These are phyloP conservation scores for Aspergillus proliferans DNA, from an alignment of 2,329 filamentous ascomycete species.

Conservation along the genomic window DNA sequence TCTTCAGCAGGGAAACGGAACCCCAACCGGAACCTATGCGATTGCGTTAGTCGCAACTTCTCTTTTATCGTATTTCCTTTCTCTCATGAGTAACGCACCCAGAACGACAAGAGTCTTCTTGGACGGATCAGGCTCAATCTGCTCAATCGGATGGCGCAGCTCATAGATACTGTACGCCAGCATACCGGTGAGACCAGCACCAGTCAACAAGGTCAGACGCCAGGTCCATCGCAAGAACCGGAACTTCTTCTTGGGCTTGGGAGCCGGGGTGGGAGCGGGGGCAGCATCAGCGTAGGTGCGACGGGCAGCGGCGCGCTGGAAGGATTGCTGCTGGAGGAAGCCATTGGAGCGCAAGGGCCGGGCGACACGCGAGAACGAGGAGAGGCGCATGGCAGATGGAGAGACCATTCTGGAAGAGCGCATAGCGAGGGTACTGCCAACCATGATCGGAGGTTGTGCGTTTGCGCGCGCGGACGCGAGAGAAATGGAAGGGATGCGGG, in stretches of 20 bases:
- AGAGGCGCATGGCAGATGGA: constrained; percentile 27
- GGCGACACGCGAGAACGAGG: constrained; percentile 31
- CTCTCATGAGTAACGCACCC: constrained; percentile 50
- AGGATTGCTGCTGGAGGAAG: constrained; percentile 17
- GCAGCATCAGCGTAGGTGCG: constrained; percentile 49
- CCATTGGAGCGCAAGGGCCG: constrained; percentile 19
- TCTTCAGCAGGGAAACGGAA: constrained; percentile 93
- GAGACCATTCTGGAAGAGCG: constrained; percentile 26
- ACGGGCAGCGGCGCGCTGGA: constrained; percentile 34
- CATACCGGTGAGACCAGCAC: constrained; percentile 63
- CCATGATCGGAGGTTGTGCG: constrained; percentile 26
- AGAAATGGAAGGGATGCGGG: constrained; percentile 6
- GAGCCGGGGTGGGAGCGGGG: constrained; percentile 28
- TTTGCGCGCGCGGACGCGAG: constrained; percentile 14
- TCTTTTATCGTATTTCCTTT: neutral
- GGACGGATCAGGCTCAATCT: constrained; percentile 68
- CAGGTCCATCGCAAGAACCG: constrained; percentile 71
- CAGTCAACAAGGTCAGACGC: constrained; percentile 72
- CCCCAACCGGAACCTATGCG: constrained; percentile 85
- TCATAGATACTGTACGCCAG: constrained; percentile 76
- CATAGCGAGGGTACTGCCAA: constrained; percentile 29
- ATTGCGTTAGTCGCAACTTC: constrained; percentile 14
- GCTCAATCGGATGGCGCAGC: constrained; percentile 72
- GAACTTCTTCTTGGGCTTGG: constrained; percentile 55
- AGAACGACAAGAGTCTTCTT: constrained; percentile 98